phyloP scores from a whole-genome alignment of 306 rosid species.

The Quercus agrifolia region DNA sequence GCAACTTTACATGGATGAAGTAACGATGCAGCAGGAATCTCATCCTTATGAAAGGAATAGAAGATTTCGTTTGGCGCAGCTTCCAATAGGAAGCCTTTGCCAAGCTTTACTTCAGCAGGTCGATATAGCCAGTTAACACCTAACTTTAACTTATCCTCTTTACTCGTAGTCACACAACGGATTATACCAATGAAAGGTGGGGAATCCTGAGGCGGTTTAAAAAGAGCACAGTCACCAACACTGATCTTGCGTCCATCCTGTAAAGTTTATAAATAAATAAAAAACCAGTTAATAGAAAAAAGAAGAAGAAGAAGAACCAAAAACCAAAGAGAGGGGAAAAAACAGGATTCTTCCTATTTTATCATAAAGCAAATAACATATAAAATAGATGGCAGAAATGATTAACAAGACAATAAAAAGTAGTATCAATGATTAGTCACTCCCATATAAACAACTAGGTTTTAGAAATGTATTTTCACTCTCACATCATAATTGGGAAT shows the following conservation, averaged over 20 bases:
- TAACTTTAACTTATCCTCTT: conserved; percentile 50
- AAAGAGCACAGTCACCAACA: conserved; percentile 94
- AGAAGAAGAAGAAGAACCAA: not conserved
- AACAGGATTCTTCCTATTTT: not conserved
- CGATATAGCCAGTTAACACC: conserved; percentile 93
- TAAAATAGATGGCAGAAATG: not conserved
- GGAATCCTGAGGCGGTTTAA: conserved; percentile 81
- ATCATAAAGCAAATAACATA: not conserved
- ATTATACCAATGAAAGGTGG: conserved; percentile 96
- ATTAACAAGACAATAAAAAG: not conserved
- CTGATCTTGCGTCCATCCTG: conserved; percentile 94
- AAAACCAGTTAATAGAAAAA: not conserved
- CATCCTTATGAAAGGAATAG: conserved; percentile 95
- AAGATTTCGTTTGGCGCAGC: conserved; percentile 94
- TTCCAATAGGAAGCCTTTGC: conserved; percentile 62
- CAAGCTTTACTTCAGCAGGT: conserved; percentile 75
- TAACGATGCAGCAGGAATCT: conserved; percentile 87
- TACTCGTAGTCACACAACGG: conserved; percentile 48
- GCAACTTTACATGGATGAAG: conserved; percentile 97
- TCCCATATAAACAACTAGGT: not conserved
- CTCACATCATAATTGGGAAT: too few relatives aligned
- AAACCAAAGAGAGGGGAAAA: too few relatives aligned
- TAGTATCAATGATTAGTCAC: not conserved
- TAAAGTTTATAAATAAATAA: not conserved
- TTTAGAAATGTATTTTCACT: too few relatives aligned